Evolutionary conservation across 2,329 filamentous ascomycete species (phyloP).

Genomic region (Macrophomina tecta): DNA sequence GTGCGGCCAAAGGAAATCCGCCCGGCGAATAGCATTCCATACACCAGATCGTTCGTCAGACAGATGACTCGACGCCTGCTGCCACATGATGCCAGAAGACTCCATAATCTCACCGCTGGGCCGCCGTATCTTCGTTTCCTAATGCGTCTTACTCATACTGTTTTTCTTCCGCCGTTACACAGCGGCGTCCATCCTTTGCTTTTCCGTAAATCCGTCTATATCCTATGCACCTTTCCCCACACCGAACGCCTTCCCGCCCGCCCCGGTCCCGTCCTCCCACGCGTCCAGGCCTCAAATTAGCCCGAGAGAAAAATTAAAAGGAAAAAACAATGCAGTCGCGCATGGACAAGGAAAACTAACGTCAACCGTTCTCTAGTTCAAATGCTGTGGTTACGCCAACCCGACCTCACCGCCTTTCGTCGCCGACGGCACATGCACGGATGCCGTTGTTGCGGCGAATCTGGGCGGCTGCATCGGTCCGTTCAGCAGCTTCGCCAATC

Average conservation of each 20-base stretch:
- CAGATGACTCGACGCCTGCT: slow-evolving; percentile 16
- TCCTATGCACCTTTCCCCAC: slow-evolving; percentile 20
- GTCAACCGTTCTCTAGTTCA: slow-evolving; percentile 59
- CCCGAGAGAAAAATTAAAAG: neutral
- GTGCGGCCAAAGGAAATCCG: neutral
- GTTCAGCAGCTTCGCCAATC: slow-evolving; percentile 72
- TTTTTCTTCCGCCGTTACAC: slow-evolving; percentile 26
- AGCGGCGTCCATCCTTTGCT: slow-evolving; percentile 9
- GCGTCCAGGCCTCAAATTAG: slow-evolving; percentile 11
- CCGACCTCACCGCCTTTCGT: slow-evolving; percentile 71
- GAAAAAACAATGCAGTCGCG: neutral
- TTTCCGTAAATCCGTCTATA: slow-evolving; percentile 23
- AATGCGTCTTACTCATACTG: slow-evolving; percentile 19
- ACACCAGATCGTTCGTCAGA: neutral
- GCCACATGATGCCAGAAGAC: slow-evolving; percentile 9
- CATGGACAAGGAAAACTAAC: slow-evolving; percentile 29
- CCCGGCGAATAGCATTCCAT: neutral
- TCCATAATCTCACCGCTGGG: slow-evolving; percentile 17
- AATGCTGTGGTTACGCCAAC: slow-evolving; percentile 82
- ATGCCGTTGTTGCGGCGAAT: slow-evolving; percentile 72
- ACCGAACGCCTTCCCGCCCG: neutral
- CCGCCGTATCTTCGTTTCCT: slow-evolving; percentile 1
- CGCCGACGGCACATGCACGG: slow-evolving; percentile 70
- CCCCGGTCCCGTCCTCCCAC: neutral
- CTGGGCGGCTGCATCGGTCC: slow-evolving; percentile 72